Conservation (phyloP, 2,329 filamentous ascomycete genomes). For the Thielaviopsis populi region DNA sequence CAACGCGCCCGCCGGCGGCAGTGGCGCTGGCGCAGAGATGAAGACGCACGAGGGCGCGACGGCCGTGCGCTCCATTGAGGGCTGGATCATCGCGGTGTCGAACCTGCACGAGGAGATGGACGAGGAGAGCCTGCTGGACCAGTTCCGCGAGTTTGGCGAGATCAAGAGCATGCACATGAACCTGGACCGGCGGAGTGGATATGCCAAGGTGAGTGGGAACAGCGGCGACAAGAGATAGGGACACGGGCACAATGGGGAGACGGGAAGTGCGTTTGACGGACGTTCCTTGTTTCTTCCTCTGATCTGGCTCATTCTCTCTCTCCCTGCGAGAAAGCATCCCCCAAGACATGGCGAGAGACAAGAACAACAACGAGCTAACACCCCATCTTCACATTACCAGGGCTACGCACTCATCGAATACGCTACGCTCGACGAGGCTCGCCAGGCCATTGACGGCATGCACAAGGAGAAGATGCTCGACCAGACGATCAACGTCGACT, state of each 20-base stretch:
- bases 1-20: slow-evolving; percentile 19
- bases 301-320: too few relatives aligned
- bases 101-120: slow-evolving; percentile 80
- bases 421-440: slow-evolving; percentile 60
- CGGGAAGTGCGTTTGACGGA: too few relatives aligned
- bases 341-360: too few relatives aligned
- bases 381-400: slow-evolving; percentile 28
- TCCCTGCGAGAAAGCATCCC: too few relatives aligned
- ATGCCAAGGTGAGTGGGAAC: slow-evolving; percentile 52
- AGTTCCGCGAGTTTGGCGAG: slow-evolving; percentile 71
- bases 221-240: too few relatives aligned
- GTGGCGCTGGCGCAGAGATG: slow-evolving; percentile 40
- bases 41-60: slow-evolving; percentile 59
- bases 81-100: slow-evolving; percentile 76
- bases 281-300: too few relatives aligned
- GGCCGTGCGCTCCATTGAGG: slow-evolving; percentile 73
- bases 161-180: slow-evolving; percentile 81
- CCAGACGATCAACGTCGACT: slow-evolving; percentile 68
- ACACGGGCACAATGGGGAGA: not conserved
- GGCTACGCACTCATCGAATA: slow-evolving; percentile 80
- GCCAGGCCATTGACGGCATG: slow-evolving; percentile 68
- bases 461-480: slow-evolving; percentile 64
- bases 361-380: not conserved
- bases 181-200: slow-evolving; percentile 66
- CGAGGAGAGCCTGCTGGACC: slow-evolving; percentile 67